Base-by-base conservation (phyloP, 2,329 filamentous ascomycete genomes). In the Xylariaceae sp. region DNA sequence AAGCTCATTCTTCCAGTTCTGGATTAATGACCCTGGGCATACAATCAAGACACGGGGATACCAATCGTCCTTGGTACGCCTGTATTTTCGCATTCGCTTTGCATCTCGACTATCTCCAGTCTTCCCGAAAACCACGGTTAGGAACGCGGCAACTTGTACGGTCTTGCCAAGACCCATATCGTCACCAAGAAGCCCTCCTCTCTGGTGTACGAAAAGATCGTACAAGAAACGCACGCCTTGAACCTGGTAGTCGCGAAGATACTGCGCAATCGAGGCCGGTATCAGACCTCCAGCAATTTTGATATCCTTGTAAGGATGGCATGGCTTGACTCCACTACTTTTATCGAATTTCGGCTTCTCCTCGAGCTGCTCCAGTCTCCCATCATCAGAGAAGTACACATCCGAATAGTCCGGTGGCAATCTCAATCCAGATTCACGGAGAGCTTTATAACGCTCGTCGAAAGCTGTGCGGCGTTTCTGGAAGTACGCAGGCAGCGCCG, bases 101-200 rank as follows among this genome's bases (percentile, higher is more conserved):
- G 76, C 78, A 68, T 99, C 94, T 54, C 91, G 80, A 71, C 92
- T 88, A 67, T 96, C 93, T 0, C 87, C 93, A 0, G 89, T 95
- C 75, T 99, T 99, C 6, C 94, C 94, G 71, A 96, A 99, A 0
- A 92, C 92, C 1, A 87, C 91, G 0, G 91, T 90, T 18, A 99
- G 78, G 65, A 99, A 97, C 0, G 92, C 89, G 59, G 92, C 94
- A 30, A 99, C 90, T 73, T 99, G 94, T 2, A 99, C 90, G 0
- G 94, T 99, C 74, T 99, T 99, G 0, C 94, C 94, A 37, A 99
- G 75, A 17, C 94, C 94, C 94, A 99, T 99, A 69, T 99, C 94
- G 70, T 99, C 94, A 2, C 93, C 92, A 0, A 99, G 80, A 18
- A 99, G 89, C 1, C 89, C 91, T 0, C 94, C 94, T 66, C 88